Conservation (phyloP, 2,329 filamentous ascomycete species). For the Fusarium graminum region DNA sequence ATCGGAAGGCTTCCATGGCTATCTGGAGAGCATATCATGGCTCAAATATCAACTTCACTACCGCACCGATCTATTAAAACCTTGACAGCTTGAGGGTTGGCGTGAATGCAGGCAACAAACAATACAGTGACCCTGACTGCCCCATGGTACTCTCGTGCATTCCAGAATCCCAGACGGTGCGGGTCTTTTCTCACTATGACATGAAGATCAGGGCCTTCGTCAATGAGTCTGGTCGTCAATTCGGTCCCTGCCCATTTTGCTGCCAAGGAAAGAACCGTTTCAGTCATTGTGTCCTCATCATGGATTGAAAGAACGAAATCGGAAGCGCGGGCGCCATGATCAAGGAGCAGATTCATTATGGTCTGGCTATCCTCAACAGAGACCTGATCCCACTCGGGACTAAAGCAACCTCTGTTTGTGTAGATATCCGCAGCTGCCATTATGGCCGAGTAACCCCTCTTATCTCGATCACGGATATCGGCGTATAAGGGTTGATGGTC, state of each 20-base stretch:
- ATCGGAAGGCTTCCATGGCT: not conserved
- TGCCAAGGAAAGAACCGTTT: not conserved
- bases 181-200: too few relatives aligned
- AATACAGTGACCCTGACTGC: too few relatives aligned
- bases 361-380: not conserved
- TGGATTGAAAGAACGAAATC: not conserved
- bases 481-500: too few relatives aligned
- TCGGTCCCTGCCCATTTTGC: not conserved
- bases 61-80: not conserved
- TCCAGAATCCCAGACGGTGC: too few relatives aligned
- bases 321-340: not conserved
- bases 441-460: too few relatives aligned
- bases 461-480: too few relatives aligned
- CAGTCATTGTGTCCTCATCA: too few relatives aligned
- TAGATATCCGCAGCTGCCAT: too few relatives aligned
- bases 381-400: not conserved
- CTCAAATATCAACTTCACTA: not conserved
- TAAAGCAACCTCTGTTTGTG: too few relatives aligned
- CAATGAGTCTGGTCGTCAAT: not conserved
- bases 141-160: too few relatives aligned
- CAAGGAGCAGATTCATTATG: conserved; percentile 6
- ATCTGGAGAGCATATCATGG: not conserved
- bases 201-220: not conserved
- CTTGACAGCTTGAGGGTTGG: not conserved
- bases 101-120: too few relatives aligned